Evolutionary conservation across 1,284 basidiomycete species (phyloP).

Genomic region (Cryptococcus amylolentus): DNA sequence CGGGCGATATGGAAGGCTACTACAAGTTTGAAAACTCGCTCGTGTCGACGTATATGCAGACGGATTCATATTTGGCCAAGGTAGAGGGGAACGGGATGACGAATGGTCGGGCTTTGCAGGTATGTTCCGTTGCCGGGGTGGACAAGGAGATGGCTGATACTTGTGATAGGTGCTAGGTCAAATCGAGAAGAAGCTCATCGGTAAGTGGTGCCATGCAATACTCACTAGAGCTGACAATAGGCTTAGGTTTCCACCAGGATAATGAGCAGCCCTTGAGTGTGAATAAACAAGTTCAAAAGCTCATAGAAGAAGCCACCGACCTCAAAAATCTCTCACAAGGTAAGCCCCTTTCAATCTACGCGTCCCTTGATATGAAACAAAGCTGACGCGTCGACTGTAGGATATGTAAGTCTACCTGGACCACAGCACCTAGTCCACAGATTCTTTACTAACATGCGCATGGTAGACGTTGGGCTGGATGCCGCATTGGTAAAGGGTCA

Average conservation of each 20-base stretch:
- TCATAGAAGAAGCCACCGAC: conserved; percentile 84
- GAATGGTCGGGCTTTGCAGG: conserved; percentile 36
- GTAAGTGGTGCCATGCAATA: conserved; percentile 9
- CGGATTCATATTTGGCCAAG: conserved; percentile 38
- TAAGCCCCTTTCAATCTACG: conserved; percentile 9
- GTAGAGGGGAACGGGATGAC: conserved; percentile 33
- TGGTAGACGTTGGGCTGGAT: not conserved
- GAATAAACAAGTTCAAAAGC: conserved; percentile 73
- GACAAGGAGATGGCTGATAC: not conserved
- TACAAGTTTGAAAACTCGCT: conserved; percentile 28
- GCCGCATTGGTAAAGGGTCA: not conserved
- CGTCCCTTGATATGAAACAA: not conserved
- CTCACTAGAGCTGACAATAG: not conserved
- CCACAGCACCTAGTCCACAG: conserved; percentile 23
- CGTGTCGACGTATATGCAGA: conserved; percentile 19
- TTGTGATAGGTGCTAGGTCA: conserved; percentile 29
- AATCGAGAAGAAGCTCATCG: conserved; percentile 42
- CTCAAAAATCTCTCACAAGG: conserved; percentile 68
- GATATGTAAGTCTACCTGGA: conserved; percentile 40
- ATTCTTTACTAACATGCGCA: conserved; percentile 4
- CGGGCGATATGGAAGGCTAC: conserved; percentile 14
- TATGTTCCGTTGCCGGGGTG: conserved; percentile 6
- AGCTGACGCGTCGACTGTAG: conserved; percentile 11
- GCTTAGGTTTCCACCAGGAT: conserved; percentile 20
- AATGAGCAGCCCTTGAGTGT: conserved; percentile 50